phyloP scores from a whole-genome alignment of 768 basidiomycete genomes.

The Dioszegia hungarica region DNA sequence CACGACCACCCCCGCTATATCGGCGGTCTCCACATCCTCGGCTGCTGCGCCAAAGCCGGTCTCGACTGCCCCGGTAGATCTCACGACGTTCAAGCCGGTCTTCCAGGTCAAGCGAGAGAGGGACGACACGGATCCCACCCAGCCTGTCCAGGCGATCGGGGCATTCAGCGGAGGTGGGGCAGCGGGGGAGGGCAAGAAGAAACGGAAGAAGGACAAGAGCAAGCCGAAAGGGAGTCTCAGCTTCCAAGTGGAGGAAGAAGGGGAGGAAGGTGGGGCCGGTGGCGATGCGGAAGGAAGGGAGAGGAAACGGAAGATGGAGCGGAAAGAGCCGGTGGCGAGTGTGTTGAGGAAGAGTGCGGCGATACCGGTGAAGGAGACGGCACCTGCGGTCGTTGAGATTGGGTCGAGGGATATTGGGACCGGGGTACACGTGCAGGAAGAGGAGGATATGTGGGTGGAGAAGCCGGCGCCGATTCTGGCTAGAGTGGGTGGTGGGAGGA shows the following conservation, averaged over 20 bases:
- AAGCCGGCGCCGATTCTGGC: conserved; percentile 25
- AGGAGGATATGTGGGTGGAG: conserved; percentile 41
- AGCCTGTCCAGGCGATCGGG: not conserved
- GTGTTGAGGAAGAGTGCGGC: too few species aligned
- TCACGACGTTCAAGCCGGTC: conserved; percentile 77
- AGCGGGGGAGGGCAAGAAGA: conserved; percentile 4
- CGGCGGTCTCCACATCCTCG: not conserved
- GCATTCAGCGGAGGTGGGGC: too few species aligned
- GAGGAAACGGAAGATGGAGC: conserved; percentile 17
- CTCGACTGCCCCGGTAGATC: conserved; percentile 53
- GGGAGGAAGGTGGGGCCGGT: conserved; percentile 55
- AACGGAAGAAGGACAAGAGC: conserved; percentile 49
- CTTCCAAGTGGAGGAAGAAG: conserved; percentile 58
- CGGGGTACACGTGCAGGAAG: conserved; percentile 3
- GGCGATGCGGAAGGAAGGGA: conserved; percentile 48
- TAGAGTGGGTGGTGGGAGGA: conserved; percentile 53
- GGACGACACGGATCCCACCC: not conserved
- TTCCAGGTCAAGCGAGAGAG: conserved; percentile 56
- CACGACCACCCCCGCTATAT: conserved; percentile 12
- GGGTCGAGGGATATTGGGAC: too few species aligned
- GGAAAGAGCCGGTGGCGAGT: conserved; percentile 4
- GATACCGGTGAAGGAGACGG: too few species aligned
- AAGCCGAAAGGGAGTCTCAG: conserved; percentile 59
- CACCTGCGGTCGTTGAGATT: too few species aligned
- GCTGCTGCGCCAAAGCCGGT: too few species aligned